Evolutionary conservation across 2,329 filamentous ascomycete genomes (phyloP), one percentile per base, ranked within the genome.

Genomic region (Mycosphaerelloides madeirae): DNA sequence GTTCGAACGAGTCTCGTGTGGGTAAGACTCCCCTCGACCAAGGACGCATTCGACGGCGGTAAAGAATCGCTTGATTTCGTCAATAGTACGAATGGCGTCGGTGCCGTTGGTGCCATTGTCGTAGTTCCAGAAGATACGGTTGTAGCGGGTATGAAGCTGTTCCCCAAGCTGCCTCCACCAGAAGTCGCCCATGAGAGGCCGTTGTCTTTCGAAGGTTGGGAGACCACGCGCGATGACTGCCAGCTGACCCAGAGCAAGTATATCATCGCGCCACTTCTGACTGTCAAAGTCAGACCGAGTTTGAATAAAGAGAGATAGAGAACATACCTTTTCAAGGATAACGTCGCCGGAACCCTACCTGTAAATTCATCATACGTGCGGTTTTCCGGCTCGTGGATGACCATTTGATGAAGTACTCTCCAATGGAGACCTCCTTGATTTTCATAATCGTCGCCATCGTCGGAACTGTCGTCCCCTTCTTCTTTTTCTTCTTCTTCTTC

Each of bases 21-120:
- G n/a, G n/a, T n/a, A n/a, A 4, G 31, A 20, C 25, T 22, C 31
- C n/a, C n/a, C n/a, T n/a, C n/a, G 16, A 31, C 34, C 39, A 18
- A 48, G 46, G 16, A 35, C 45, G 32, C 29, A 38, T 20, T 43
- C 38, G 13, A 55, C 34, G 3, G 53, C 46, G 4, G 9, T 4
- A 29, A 47, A 51, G 41, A 53, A 39, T 11, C 25, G 35, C 3
- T 37, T 37, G 18, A 55, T 42, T 16, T 31, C 34, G 5, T 25
- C 28, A 15, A 55, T 45, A 1, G 50, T 51, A 16, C 34, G 34
- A 2, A 48, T 43, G 5, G 44, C 48, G 19, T 53, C 46, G 13
- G 16, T 9, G 9, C 37, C 22, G 5, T 29, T 15, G 6, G 15
- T 14, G 33, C 20, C 15, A 8, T 33, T 19, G 12, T 39, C 15